Evolutionary conservation across 441 rosid genomes (phyloP).

Genomic region (Geranium incanum): DNA sequence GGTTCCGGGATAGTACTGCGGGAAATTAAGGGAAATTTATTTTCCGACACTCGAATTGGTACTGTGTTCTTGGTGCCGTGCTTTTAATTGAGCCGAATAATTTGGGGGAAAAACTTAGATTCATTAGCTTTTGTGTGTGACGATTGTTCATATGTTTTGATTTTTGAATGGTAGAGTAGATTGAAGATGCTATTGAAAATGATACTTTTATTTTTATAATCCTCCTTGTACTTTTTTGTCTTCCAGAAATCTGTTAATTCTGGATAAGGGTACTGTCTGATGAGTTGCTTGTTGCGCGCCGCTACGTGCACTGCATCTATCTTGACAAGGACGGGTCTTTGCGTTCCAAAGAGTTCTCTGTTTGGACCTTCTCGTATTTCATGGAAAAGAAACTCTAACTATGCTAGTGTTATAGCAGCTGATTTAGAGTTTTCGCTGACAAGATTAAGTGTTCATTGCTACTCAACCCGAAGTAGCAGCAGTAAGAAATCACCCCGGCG

Average conservation of each 20-base stretch:
- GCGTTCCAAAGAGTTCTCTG: conserved; percentile 24
- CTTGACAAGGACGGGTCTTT: conserved; percentile 37
- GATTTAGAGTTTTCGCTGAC: conserved; percentile 25
- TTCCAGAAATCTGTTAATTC: conserved; percentile 16
- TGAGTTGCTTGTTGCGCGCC: conserved; percentile 59
- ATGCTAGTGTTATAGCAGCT: conserved; percentile 22
- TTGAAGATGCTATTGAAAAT: not conserved
- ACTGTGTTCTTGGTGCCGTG: not conserved
- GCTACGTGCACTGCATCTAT: conserved; percentile 50
- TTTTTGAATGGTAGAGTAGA: not conserved
- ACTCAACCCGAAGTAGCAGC: conserved; percentile 37
- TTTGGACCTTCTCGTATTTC: conserved; percentile 27
- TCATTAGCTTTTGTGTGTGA: not conserved
- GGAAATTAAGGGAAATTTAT: not conserved
- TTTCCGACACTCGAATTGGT: not conserved
- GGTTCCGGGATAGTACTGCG: not conserved
- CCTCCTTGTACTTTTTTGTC: not conserved
- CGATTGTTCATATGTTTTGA: not conserved
- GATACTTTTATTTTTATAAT: not conserved
- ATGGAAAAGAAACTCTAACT: conserved; percentile 26
- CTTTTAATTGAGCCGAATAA: not conserved
- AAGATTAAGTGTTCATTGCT: conserved; percentile 37
- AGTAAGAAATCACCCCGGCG: conserved; percentile 23
- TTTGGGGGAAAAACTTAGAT: not conserved
- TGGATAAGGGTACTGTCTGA: conserved; percentile 25